Conservation (phyloP, 768 basidiomycete species). For the Dioszegia aurantiaca region DNA sequence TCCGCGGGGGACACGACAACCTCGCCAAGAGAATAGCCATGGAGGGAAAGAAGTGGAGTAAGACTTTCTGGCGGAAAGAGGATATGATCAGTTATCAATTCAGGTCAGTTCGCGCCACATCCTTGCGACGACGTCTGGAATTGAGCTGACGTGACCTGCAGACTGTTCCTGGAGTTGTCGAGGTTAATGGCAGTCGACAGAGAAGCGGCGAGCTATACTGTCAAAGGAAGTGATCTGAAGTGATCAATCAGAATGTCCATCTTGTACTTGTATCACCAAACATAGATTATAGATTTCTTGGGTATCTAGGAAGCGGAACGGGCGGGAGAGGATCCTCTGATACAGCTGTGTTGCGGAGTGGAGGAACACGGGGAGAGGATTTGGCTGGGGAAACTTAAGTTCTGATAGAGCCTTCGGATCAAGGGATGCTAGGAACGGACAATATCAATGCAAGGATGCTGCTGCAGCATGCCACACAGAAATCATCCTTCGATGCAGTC, state of each 20-base stretch:
- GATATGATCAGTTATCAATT: slow-evolving; percentile 52
- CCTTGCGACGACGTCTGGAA: not conserved
- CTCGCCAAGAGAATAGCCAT: slow-evolving; percentile 52
- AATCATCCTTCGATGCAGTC: too few species aligned
- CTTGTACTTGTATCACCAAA: too few species aligned
- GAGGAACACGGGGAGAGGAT: too few species aligned
- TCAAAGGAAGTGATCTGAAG: slow-evolving; percentile 24
- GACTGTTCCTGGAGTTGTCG: slow-evolving; percentile 16
- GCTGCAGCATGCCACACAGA: too few species aligned
- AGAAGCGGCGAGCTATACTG: slow-evolving; percentile 21
- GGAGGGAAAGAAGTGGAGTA: slow-evolving; percentile 51
- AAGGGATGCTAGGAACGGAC: too few species aligned
- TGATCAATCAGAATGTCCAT: not conserved
- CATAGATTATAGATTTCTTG: too few species aligned
- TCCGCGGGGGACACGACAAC: slow-evolving; percentile 49
- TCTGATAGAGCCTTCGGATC: too few species aligned
- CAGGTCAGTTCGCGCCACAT: slow-evolving; percentile 29
- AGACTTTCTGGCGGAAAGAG: slow-evolving; percentile 49
- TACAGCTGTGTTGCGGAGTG: too few species aligned
- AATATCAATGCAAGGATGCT: too few species aligned
- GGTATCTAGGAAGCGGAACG: too few species aligned
- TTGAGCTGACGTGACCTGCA: not conserved
- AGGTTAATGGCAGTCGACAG: slow-evolving; percentile 26
- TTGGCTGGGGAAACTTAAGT: too few species aligned
- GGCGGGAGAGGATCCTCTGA: too few species aligned